Percentiles rank a stretch among this genome's conserved stretches.
Conservation (phyloP, 768 basidiomycete genomes). For the Auricularia cornea region DNA sequence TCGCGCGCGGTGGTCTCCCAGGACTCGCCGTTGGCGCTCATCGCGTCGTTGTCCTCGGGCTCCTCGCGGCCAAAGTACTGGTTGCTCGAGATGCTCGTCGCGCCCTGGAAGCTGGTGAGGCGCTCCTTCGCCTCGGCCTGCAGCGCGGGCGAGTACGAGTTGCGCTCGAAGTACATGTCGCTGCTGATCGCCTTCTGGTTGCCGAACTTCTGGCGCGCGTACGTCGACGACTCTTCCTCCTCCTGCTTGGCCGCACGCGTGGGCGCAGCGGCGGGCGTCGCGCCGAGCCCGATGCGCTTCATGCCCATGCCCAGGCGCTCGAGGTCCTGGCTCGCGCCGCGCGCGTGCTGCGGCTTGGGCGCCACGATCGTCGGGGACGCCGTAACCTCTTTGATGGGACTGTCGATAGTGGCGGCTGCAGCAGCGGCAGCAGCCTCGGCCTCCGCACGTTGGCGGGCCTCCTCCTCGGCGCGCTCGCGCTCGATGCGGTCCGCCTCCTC, state of each 20-base stretch:
- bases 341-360: conserved; percentile 17
- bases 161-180: conserved; percentile 94
- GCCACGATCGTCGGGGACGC: conserved; percentile 23
- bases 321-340: conserved; percentile 40
- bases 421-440: conserved; percentile 23
- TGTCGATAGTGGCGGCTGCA: conserved; percentile 19
- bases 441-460: conserved; percentile 29
- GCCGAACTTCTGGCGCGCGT: conserved; percentile 87
- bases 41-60: conserved; percentile 50
- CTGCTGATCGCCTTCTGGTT: conserved; percentile 93
- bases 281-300: conserved; percentile 77
- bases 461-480: conserved; percentile 34
- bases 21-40: conserved; percentile 45
- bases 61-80: conserved; percentile 95
- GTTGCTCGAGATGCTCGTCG: conserved; percentile 87
- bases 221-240: conserved; percentile 63
- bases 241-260: conserved; percentile 15
- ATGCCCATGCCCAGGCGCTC: conserved; percentile 61
- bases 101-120: conserved; percentile 79
- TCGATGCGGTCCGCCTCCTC: conserved; percentile 90
- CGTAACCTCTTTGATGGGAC: conserved; percentile 12
- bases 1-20: conserved; percentile 65
- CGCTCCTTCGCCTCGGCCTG: conserved; percentile 72
- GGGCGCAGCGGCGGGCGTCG: conserved; percentile 55
- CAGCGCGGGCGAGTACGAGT: conserved; percentile 69